Evolutionary conservation across 306 rosid genomes (phyloP), one percentile per base, ranked within the genome.

Genomic region (Prunus mongolica): DNA sequence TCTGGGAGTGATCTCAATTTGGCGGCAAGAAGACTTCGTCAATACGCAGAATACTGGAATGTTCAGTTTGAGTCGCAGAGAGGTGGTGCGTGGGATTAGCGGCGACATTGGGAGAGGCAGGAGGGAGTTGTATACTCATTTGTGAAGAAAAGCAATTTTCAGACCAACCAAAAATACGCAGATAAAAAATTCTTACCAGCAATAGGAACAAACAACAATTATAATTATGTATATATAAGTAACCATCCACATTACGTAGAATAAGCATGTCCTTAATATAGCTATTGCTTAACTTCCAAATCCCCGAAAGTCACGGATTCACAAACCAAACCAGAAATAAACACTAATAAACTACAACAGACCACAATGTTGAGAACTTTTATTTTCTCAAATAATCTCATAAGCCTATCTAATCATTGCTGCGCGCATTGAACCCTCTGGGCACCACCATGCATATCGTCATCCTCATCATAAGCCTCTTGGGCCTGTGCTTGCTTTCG

Each of bases 371-470:
- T 38, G 65, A 65, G 6, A 72, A 56, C 65, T 16, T 73, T 74
- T 57, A 30, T 73, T 46, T 50, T 60, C 46, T 12, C 44, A 16
- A 80, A 58, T 19, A 61, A 68, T 50, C 47, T 32, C 44, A 47
- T 52, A 24, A 57, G 34, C 56, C 11, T 11, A 25, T 56, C 30
- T 12, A 14, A 61, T 79, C 77, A 86, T 66, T 86, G 89, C 76
- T 86, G 98, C 27, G 98, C 98, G 20, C 97, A 95, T 51, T 92
- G 98, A 49, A 95, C 98, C 79, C 98, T 90, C 83, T 95, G 98
- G 38, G 91, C 96, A 49, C 98, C 97, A 51, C 97, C 96, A 22
- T 54, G 97, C 97, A 95, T 92, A 25, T 95, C 98, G 6, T 95
- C 98, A 73, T 90, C 97, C 57, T 95, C 98, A 0, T 95, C 96